Evolutionary conservation across 129 eudicot species (phyloP), one percentile per base, ranked within the genome.

Genomic region (Erigeron canadensis): DNA sequence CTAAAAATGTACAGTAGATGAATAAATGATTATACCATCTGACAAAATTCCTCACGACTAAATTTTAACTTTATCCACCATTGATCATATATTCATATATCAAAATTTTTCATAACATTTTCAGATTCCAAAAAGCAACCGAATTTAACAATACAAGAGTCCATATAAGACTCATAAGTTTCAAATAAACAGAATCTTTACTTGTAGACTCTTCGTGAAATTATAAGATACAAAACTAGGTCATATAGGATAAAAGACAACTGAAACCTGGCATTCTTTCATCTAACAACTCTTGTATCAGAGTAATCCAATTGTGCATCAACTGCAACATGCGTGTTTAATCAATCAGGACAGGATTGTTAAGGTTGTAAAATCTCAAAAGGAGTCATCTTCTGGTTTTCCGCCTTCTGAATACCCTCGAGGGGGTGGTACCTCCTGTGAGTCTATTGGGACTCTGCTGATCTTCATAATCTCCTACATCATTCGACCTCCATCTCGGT

Each of bases 401-500:
- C 79, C 82, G 74, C 82, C 81, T 87, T 76, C 89, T 73, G 8
- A 81, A 73, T 60, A 75, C 80, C 69, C 79, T 84, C 37, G 58
- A 43, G 28, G 79, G 65, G 5, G 42, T 81, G 42, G 12, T 44
- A 28, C 18, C 45, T 11, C 70, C 81, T 0, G 69, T 56, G 7
- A 70, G 60, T 65, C 79, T 74, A 58, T 81, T 67, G 7, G 79
- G 86, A 59, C 63, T 81, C 46, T 54, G 75, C 17, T 87, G 85
- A 21, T 84, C 88, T 45, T 86, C 93, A 12, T 83, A 85, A 37
- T 84, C 91, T 55, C 82, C 84, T 28, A 70, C 39, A 56, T 89
- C 96, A 65, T 86, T 93, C 2, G 93, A 84, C 63, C 96, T 82
- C 96, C 96, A 89, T 79, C 96, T 83, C 10, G 86, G 82, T n/a